Evolutionary conservation across 208 protist genomes (phyloP).

Genomic region (Leishmania tropica): DNA sequence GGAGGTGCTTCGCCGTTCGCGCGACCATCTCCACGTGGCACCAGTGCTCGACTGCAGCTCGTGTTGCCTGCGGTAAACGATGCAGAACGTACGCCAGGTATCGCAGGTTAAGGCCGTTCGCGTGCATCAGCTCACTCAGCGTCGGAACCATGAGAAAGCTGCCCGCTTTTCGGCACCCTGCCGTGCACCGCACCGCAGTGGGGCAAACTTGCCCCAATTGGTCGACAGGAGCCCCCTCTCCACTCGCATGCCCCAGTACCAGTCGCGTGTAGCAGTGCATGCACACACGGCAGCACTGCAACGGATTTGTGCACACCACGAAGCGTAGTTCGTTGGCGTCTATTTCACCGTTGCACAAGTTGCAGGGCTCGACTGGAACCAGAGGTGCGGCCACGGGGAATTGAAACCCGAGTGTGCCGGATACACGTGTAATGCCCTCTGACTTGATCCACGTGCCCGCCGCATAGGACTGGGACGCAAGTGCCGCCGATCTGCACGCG

Average conservation of each 20-base stretch:
- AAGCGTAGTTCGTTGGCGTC: constrained; percentile 78
- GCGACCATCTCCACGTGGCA: constrained; percentile 79
- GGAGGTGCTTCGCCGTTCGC: constrained; percentile 58
- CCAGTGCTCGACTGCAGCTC: constrained; percentile 60
- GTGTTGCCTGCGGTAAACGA: constrained; percentile 50
- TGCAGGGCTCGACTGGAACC: constrained; percentile 51
- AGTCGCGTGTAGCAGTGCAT: constrained; percentile 69
- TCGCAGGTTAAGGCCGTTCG: constrained; percentile 72
- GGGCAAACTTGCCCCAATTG: constrained; percentile 27
- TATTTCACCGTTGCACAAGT: constrained; percentile 46
- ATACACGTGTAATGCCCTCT: constrained; percentile 57
- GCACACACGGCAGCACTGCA: constrained; percentile 76
- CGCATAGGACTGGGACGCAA: neutral
- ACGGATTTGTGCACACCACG: constrained; percentile 56
- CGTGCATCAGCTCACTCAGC: constrained; percentile 61
- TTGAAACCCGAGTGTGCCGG: constrained; percentile 67
- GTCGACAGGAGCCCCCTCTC: neutral
- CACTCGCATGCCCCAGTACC: constrained; percentile 16
- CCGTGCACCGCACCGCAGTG: constrained; percentile 64
- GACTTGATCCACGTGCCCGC: constrained; percentile 44
- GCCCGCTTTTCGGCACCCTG: constrained; percentile 32
- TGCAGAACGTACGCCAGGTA: constrained; percentile 84
- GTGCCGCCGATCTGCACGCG: neutral
- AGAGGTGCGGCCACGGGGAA: constrained; percentile 29
- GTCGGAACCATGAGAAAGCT: constrained; percentile 61